phyloP scores from a whole-genome alignment of 2,329 filamentous ascomycete genomes.

The Calycina herbarum region DNA sequence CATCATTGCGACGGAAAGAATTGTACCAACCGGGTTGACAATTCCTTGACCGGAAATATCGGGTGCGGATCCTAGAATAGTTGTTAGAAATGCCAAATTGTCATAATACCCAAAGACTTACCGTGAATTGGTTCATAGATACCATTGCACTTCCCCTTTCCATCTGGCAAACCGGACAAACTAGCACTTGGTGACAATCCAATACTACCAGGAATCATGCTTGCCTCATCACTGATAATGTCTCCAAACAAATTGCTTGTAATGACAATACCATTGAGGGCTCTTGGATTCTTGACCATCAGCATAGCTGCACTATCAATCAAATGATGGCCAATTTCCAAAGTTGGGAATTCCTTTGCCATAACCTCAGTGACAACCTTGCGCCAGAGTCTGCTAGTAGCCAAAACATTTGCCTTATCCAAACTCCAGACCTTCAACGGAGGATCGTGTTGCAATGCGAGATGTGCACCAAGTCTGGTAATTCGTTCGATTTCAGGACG shows the following conservation, averaged over 20 bases:
- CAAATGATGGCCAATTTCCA: constrained; percentile 83
- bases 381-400: constrained; percentile 85
- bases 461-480: constrained; percentile 74
- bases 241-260: constrained; percentile 95
- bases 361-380: constrained; percentile 84
- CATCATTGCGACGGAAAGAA: constrained; percentile 94
- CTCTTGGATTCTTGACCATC: constrained; percentile 89
- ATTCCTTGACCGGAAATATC: constrained; percentile 91
- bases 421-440: constrained; percentile 80
- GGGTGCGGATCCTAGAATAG: constrained; percentile 70
- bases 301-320: constrained; percentile 98
- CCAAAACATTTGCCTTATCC: constrained; percentile 96
- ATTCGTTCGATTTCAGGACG: constrained; percentile 85
- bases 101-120: constrained; percentile 41
- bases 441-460: constrained; percentile 75
- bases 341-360: constrained; percentile 82
- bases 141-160: constrained; percentile 80
- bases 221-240: constrained; percentile 94
- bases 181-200: constrained; percentile 87
- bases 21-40: constrained; percentile 89
- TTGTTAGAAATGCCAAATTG: background rate
- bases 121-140: constrained; percentile 98
- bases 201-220: constrained; percentile 87
- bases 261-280: constrained; percentile 86
- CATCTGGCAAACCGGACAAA: constrained; percentile 82